Evolutionary conservation across 2,329 filamentous ascomycete species (phyloP).

Genomic region (Fusarium euwallaceae): DNA sequence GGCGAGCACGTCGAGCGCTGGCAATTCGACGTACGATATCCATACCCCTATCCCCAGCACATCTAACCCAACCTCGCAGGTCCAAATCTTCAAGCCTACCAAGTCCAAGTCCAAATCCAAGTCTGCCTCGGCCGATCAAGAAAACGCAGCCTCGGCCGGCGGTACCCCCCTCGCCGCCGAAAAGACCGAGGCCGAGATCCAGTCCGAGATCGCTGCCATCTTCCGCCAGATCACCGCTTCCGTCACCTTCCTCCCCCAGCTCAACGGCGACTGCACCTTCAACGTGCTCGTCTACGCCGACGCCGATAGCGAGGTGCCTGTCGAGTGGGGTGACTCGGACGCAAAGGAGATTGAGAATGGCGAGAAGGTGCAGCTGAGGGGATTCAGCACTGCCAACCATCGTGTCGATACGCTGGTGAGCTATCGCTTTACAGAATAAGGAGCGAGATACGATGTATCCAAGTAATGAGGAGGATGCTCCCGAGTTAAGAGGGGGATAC

Average conservation of each 20-base stretch:
- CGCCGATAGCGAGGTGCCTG: conserved; percentile 93
- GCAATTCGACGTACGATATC: conserved; percentile 86
- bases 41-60: neutral
- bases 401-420: conserved; percentile 95
- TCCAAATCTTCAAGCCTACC: conserved; percentile 30
- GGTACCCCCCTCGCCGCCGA: conserved; percentile 60
- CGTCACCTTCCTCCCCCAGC: conserved; percentile 94
- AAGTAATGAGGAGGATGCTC: neutral
- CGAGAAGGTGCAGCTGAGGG: conserved; percentile 94
- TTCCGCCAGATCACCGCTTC: conserved; percentile 98
- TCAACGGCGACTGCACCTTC: conserved; percentile 93
- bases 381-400: conserved; percentile 96
- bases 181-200: conserved; percentile 94
- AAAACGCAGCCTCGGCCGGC: conserved; percentile 70
- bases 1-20: conserved; percentile 96
- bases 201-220: conserved; percentile 94
- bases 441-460: neutral
- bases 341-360: conserved; percentile 96
- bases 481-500: neutral
- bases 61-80: conserved; percentile 17
- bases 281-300: conserved; percentile 99
- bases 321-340: conserved; percentile 99
- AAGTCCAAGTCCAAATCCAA: conserved; percentile 58
- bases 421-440: conserved; percentile 71
- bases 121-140: conserved; percentile 71